A percentile compares a stretch with the other conserved stretches of the same genome.
Evolutionary conservation across 192 early-diverging fungal species (phyloP).

Genomic region (Linnemannia schmuckeri): DNA sequence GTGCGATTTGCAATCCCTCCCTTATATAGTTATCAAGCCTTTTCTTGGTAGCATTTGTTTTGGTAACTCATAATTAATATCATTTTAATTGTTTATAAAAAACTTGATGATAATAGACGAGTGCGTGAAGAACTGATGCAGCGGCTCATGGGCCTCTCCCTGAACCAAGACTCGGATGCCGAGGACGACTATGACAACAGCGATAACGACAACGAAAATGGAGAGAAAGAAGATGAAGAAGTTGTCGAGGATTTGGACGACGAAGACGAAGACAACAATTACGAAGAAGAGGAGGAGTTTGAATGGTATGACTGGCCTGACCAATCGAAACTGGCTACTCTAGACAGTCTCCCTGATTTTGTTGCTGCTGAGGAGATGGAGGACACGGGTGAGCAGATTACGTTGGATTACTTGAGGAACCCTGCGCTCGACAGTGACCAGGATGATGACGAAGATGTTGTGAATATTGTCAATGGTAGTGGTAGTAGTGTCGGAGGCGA

Average conservation of each 20-base stretch:
- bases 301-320: constrained; percentile 22
- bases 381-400: not conserved
- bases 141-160: not conserved
- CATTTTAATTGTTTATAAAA: not conserved
- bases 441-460: not conserved
- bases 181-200: not conserved
- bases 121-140: constrained; percentile 14
- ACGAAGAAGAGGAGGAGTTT: constrained; percentile 1
- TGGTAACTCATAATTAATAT: not conserved
- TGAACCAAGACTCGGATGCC: constrained; percentile 11
- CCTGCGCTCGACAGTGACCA: constrained; percentile 2
- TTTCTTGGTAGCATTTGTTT: not conserved
- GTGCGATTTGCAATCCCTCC: not conserved
- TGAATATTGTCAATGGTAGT: not conserved
- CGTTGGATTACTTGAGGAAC: not conserved
- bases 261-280: not conserved
- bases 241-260: not conserved
- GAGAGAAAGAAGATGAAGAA: not conserved
- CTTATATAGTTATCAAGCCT: not conserved
- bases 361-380: not conserved
- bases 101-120: not conserved
- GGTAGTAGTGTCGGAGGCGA: not conserved
- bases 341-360: not conserved
- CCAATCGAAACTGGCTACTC: not conserved
- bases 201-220: not conserved